Evolutionary conservation across 2,329 filamentous ascomycete species (phyloP), one percentile per base, ranked within the genome.

Genomic region (Xylaria sp.): DNA sequence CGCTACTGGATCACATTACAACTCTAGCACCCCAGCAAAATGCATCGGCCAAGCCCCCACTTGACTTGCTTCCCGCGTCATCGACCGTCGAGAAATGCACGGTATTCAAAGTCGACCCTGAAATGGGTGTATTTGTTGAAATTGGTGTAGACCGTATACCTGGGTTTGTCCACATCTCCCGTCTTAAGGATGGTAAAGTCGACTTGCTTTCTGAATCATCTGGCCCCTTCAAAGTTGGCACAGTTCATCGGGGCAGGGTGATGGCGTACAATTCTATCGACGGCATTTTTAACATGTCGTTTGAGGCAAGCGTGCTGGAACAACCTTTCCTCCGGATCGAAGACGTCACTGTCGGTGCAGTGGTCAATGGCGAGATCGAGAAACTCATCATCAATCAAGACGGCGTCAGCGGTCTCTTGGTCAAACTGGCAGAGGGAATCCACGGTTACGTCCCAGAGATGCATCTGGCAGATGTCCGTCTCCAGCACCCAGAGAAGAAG

Each of bases 151-250:
- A 87, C 46, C 87, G 90, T 34, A 83, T 95, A 2, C 84, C 88
- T n/a, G 93, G 93, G 10, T 99, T 97, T 76, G 94, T 97, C 25
- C 96, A 99, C 79, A 97, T 99, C 72, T 99, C 96, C 0, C 89
- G 93, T 71, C 87, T 99, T 69, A 92, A 95, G 67, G 95, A 99
- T 78, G 91, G 91, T 72, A 97, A 96, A 78, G 87, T 97, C 61
- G 96, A 98, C 70, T 88, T 88, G 1, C 84, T 99, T 5, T 92
- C 93, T 15, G 89, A 93, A 70, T 85, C 89, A 3, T 90, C 89
- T 20, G 96, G 96, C 0, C 86, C 91, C 2, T 97, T 90, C 83
- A 92, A 93, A 79, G 77, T 92, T 23, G 93, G 89, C 46, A 91
- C 94, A 0, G 87, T 86, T 18, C 96, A 99, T 80, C 88, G 90